These are phyloP conservation scores for Rugonectria rugulosa DNA, from an alignment of 2,329 filamentous ascomycete species.

Conservation along the genomic window DNA sequence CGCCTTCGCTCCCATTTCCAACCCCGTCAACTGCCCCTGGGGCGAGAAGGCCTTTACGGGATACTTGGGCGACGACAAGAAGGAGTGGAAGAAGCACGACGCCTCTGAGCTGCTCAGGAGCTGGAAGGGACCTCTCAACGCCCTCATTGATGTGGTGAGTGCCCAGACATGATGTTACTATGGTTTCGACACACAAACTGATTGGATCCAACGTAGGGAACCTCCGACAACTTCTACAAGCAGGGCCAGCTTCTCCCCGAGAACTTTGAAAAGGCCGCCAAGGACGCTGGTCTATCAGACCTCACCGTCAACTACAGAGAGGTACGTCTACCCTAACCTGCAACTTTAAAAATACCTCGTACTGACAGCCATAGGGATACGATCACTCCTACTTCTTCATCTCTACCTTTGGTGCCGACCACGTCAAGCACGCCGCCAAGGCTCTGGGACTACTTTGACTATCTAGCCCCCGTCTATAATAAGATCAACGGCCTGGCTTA, in stretches of 20 bases:
- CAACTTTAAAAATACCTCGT: conserved; percentile 9
- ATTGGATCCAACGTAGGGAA: conserved; percentile 64
- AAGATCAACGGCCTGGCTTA: too few species aligned
- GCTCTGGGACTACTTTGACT: conserved; percentile 62
- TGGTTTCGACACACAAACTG: not conserved
- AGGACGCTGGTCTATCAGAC: conserved; percentile 76
- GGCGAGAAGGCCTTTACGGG: conserved; percentile 93
- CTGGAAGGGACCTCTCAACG: conserved; percentile 75
- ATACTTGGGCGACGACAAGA: conserved; percentile 81
- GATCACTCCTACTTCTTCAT: conserved; percentile 99
- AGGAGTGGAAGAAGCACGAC: conserved; percentile 88
- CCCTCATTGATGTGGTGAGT: conserved; percentile 86
- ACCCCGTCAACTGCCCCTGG: conserved; percentile 88
- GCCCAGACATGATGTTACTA: not conserved
- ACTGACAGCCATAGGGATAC: conserved; percentile 66
- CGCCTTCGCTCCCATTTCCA: conserved; percentile 89
- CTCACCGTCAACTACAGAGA: conserved; percentile 84
- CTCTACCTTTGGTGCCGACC: conserved; percentile 86
- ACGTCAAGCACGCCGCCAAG: conserved; percentile 91
- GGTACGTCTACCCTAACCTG: conserved; percentile 48
- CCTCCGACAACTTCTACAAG: conserved; percentile 96
- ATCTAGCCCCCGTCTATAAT: conserved; percentile 20
- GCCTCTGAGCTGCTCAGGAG: conserved; percentile 86
- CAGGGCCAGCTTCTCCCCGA: conserved; percentile 91
- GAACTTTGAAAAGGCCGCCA: conserved; percentile 84